Evolutionary conservation across 129 eudicot species (phyloP).

Genomic region (Flaveria robusta): DNA sequence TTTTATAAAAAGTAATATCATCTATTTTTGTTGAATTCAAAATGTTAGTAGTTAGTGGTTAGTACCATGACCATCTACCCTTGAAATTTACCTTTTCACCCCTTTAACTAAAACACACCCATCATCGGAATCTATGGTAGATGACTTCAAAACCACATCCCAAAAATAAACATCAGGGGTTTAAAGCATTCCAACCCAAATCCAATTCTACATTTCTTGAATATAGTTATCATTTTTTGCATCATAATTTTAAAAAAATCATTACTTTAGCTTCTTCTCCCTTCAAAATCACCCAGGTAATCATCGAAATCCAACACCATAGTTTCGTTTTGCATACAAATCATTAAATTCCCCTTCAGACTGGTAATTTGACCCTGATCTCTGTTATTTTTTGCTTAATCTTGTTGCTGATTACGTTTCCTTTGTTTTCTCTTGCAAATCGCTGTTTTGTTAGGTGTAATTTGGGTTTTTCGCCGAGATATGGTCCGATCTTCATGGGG

Average conservation of each 20-base stretch:
- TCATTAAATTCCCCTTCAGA: conserved; percentile 16
- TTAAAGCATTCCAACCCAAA: conserved; percentile 20
- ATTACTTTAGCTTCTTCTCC: neutral
- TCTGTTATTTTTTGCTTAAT: conserved; percentile 11
- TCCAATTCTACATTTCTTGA: conserved; percentile 20
- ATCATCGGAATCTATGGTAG: conserved; percentile 31
- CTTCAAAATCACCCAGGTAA: neutral
- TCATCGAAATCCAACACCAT: conserved; percentile 20
- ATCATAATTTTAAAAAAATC: neutral
- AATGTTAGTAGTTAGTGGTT: neutral
- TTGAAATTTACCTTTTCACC: conserved; percentile 17
- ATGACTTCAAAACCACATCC: conserved; percentile 38
- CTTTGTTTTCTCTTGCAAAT: conserved; percentile 6
- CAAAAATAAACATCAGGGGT: conserved; percentile 27
- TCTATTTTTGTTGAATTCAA: neutral
- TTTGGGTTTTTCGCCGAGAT: conserved; percentile 15
- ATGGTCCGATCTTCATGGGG: conserved; percentile 37
- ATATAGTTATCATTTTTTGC: neutral
- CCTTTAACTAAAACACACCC: conserved; percentile 32
- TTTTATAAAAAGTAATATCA: too few species aligned
- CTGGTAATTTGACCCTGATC: conserved; percentile 30
- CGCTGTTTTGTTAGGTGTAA: conserved; percentile 13
- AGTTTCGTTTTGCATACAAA: conserved; percentile 32
- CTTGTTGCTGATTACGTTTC: neutral
- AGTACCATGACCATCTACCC: neutral